phyloP scores from a whole-genome alignment of 2,329 filamentous ascomycete species.

The Gnomoniopsis sp. region DNA sequence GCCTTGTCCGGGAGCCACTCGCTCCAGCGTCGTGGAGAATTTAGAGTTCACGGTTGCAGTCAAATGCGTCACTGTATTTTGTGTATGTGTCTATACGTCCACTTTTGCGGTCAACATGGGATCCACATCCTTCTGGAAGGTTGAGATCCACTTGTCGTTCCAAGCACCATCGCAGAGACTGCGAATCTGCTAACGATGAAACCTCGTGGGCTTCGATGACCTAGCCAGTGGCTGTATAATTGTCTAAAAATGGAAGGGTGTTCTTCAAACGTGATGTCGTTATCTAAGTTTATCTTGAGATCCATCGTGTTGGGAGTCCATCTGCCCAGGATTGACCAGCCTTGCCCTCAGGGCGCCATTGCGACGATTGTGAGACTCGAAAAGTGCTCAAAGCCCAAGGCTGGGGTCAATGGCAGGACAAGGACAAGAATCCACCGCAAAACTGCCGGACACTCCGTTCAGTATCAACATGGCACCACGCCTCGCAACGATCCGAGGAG shows the following conservation, averaged over 20 bases:
- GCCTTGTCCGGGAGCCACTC: neutral
- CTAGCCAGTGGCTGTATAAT: neutral
- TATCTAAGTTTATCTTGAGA: no score
- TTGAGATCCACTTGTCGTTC: neutral
- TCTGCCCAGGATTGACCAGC: neutral
- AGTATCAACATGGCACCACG: neutral
- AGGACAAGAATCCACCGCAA: slow-evolving; percentile 3
- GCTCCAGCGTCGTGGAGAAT: neutral
- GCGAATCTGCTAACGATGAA: neutral
- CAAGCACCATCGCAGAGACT: neutral
- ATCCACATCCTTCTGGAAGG: slow-evolving; percentile 8
- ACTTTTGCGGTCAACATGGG: neutral
- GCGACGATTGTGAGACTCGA: slow-evolving; percentile 5
- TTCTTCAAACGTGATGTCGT: no score
- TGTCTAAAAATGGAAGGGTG: no score
- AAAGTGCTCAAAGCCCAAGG: neutral
- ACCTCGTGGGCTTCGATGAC: neutral
- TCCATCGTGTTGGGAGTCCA: no score
- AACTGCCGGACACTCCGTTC: slow-evolving; percentile 4
- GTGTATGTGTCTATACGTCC: neutral
- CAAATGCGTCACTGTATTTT: no score
- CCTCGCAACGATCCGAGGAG: slow-evolving; percentile 6
- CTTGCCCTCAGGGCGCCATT: neutral
- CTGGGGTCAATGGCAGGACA: neutral
- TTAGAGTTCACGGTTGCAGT: neutral